Base-by-base conservation (phyloP, 176 grass and related monocot species). In the Hordeum marinum region DNA sequence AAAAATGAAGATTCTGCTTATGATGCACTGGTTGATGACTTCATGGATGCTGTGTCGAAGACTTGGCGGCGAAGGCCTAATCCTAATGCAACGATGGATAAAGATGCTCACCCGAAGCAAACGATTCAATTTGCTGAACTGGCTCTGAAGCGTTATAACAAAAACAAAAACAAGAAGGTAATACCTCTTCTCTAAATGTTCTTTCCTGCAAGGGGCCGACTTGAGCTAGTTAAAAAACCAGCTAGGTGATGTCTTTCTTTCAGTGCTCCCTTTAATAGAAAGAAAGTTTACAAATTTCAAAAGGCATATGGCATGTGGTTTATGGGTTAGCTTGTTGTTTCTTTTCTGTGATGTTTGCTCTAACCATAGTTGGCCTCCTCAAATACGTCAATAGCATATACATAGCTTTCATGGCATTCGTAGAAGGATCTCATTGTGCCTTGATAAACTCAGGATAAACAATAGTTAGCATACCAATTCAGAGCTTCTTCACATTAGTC, bases 141-240 rank as follows among this genome's bases (percentile, higher is more conserved):
- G 8, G 35, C 76, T 63, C 35, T 79, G 7, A 79, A 61, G 76
- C 76, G 23, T 79, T 79, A 63, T 36, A 79, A 63, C 76, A 79
- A 62, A 39, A 63, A 79, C 21, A 78, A 24, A 59, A 61, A 63
- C 35, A 79, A 79, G 3, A 79, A 63, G 76, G 76, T 79, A 26
- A 41, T 62, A 17, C 42, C 58, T 79, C 17, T 25, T 42, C 58
- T 50, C 4, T 50, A 17, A 0, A 17, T 50, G 4, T 50, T 50
- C 46, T 17, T 50, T 50, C 46, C 46, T 50, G 46, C 46, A 50
- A 50, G 14, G 6, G 14, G 46, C 46, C 4, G 46, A 50, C 46
- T 50, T 50, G 46, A 50, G 46, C 4, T 1, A 50, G 46, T 50
- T 50, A 50, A 50, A 17, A 25, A n/a, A 42, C 17, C 26, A 57